Conservation (phyloP, 2,329 filamentous ascomycete genomes). For the Exophiala oligosperma region DNA sequence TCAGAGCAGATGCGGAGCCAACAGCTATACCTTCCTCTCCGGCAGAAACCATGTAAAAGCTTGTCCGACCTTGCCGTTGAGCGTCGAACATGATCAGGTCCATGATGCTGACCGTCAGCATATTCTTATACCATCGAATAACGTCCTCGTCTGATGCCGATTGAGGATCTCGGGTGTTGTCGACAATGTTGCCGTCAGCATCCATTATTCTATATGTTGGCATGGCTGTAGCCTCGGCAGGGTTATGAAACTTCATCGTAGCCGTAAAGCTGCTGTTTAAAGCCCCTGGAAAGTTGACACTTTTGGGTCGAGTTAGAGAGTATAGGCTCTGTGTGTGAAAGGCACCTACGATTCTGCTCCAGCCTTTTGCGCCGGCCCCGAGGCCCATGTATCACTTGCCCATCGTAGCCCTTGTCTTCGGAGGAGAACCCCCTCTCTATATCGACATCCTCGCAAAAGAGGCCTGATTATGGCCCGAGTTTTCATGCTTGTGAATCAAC, state of each 20-base stretch:
- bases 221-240: slow-evolving; percentile 71
- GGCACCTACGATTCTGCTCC: slow-evolving; percentile 58
- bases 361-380: slow-evolving; percentile 22
- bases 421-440: slow-evolving; percentile 7
- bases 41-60: slow-evolving; percentile 95
- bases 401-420: slow-evolving; percentile 17
- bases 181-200: slow-evolving; percentile 81
- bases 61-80: slow-evolving; percentile 87
- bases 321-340: too few relatives aligned
- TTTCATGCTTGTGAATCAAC: slow-evolving; percentile 13
- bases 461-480: slow-evolving; percentile 13
- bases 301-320: slow-evolving; percentile 32
- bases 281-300: slow-evolving; percentile 82
- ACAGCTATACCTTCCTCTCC: slow-evolving; percentile 94
- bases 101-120: slow-evolving; percentile 78
- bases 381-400: slow-evolving; percentile 24
- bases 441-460: slow-evolving; percentile 4
- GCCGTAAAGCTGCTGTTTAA: slow-evolving; percentile 91
- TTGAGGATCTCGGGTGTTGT: slow-evolving; percentile 65
- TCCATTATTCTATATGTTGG: slow-evolving; percentile 91
- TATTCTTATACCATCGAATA: slow-evolving; percentile 62
- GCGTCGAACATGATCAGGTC: slow-evolving; percentile 98
- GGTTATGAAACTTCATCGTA: slow-evolving; percentile 72
- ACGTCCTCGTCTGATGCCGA: slow-evolving; percentile 66
- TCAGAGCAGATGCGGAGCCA: slow-evolving; percentile 79